A percentile compares a stretch with the other conserved stretches of the same genome.
phyloP scores from a whole-genome alignment of 768 basidiomycete genomes.

The Myochromella boudieri region DNA sequence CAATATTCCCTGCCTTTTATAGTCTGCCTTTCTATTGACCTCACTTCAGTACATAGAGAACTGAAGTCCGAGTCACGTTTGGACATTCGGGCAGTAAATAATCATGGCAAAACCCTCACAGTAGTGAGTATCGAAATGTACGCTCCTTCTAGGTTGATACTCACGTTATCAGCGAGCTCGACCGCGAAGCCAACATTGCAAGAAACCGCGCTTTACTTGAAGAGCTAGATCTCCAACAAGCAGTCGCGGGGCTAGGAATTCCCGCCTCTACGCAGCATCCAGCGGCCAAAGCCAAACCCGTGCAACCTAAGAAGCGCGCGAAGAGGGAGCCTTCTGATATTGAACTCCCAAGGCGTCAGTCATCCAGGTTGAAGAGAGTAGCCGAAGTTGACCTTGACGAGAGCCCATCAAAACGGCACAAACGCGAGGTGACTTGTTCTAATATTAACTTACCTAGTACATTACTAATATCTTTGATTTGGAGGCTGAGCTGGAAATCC shows the following conservation, averaged over 20 bases:
- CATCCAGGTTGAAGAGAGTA: slow-evolving; percentile 61
- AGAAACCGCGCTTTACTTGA: slow-evolving; percentile 76
- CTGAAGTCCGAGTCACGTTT: too few relatives aligned
- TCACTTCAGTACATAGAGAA: too few relatives aligned
- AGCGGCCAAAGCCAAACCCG: slow-evolving; percentile 55
- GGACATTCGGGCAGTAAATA: too few relatives aligned
- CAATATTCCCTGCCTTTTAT: too few relatives aligned
- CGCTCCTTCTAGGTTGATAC: not conserved
- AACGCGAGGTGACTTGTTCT: slow-evolving; percentile 57
- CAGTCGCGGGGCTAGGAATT: slow-evolving; percentile 46
- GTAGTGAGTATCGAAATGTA: slow-evolving; percentile 43
- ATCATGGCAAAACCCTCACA: slow-evolving; percentile 50
- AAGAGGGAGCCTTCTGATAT: slow-evolving; percentile 49
- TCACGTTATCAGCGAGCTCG: slow-evolving; percentile 48
- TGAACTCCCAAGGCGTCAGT: slow-evolving; percentile 62
- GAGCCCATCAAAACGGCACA: slow-evolving; percentile 59
- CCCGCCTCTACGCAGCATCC: slow-evolving; percentile 32
- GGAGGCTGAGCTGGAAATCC: slow-evolving; percentile 51
- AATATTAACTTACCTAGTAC: not conserved
- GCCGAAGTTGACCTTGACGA: slow-evolving; percentile 55
- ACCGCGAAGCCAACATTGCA: slow-evolving; percentile 80
- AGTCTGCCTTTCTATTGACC: too few relatives aligned
- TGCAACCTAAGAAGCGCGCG: slow-evolving; percentile 53
- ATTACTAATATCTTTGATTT: not conserved
- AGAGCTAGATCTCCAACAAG: slow-evolving; percentile 65